Evolutionary conservation across 306 rosid genomes (phyloP), one percentile per base, ranked within the genome.

Genomic region (Pyrus bretschneideri): DNA sequence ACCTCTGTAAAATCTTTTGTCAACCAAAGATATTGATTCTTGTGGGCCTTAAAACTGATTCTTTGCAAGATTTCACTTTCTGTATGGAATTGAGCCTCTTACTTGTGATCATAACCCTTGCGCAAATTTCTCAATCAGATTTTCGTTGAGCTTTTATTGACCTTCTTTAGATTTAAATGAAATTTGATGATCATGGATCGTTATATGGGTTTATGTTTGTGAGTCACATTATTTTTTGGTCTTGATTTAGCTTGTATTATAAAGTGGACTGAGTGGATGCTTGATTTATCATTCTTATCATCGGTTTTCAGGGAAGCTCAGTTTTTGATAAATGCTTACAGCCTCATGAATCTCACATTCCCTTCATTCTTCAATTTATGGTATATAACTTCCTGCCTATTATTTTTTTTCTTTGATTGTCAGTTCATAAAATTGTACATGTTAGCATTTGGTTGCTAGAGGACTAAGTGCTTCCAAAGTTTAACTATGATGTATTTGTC

Each of bases 291-390:
- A 30, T 44, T 40, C 45, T 54, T 63, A 70, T 71, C 70, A 64
- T 76, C 67, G 21, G 44, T 88, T 88, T 86, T 79, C 93, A 93
- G 96, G 88, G 85, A 70, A 93, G 97, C 60, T 90, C 90, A 51
- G 92, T 89, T 81, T 82, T 92, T 80, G 89, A 81, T 73, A 82
- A 76, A 88, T 86, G 88, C 69, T 77, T 94, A 69, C 98, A 89
- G 77, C 97, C 98, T 62, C 84, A 90, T 80, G 97, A 94, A 85
- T 93, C 98, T n/a, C 98, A 94, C 82, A 90, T 92, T 79, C 97
- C 97, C 51, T 94, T 79, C 74, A 76, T 85, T 83, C 86, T 85
- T 51, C 89, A 85, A 70, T 85, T 85, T 76, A 65, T 85, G 76
- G 89, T 85, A 68, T 33, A 68, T 69, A 31, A 54, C 33, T 74